Evolutionary conservation across 352 stramenopile genomes (phyloP).

Genomic region (Elongisporangium senticosum): DNA sequence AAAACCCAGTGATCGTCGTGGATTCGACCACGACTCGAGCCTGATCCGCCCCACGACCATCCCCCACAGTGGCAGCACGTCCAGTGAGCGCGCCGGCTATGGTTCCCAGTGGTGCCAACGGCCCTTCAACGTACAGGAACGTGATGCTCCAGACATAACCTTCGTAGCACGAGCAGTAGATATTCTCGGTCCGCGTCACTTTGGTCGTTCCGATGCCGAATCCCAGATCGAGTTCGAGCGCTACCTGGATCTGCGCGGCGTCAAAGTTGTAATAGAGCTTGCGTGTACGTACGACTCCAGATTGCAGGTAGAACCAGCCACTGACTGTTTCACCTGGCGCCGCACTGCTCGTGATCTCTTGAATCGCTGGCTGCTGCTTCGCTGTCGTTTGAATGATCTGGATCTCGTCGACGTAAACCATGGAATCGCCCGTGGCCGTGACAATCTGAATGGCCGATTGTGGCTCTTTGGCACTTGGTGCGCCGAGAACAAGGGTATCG

Average conservation of each 20-base stretch:
- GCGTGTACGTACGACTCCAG: constrained; percentile 46
- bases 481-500: constrained; percentile 65
- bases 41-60: constrained; percentile 32
- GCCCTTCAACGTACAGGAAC: constrained; percentile 63
- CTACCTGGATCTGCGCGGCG: constrained; percentile 50
- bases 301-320: constrained; percentile 67
- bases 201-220: constrained; percentile 52
- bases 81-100: constrained; percentile 48
- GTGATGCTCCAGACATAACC: constrained; percentile 76
- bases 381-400: constrained; percentile 56
- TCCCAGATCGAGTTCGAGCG: constrained; percentile 71
- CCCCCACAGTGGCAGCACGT: constrained; percentile 41
- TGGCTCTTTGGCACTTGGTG: constrained; percentile 43
- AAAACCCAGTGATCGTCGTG: constrained; percentile 54
- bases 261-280: constrained; percentile 69
- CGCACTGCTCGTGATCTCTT: constrained; percentile 65
- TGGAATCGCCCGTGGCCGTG: constrained; percentile 37
- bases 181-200: constrained; percentile 55
- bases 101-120: constrained; percentile 35
- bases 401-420: constrained; percentile 61
- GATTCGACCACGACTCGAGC: constrained; percentile 54
- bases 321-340: constrained; percentile 57
- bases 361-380: constrained; percentile 48
- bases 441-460: constrained; percentile 74
- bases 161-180: constrained; percentile 62